Evolutionary conservation across 176 grass and related monocot species (phyloP).

Genomic region (Areca catechu): DNA sequence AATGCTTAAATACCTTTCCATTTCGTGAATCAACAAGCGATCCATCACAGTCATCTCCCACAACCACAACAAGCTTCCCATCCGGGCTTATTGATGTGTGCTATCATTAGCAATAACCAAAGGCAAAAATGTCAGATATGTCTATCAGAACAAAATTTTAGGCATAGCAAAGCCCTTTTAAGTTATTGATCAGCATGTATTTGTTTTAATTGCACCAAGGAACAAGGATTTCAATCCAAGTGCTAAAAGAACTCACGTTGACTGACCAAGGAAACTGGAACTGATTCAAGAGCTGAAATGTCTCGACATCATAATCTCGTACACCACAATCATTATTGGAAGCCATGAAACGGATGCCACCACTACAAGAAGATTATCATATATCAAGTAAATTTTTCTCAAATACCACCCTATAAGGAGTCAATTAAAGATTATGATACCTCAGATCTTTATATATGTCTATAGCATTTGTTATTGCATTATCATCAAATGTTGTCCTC

Average conservation of each 20-base stretch:
- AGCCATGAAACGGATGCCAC: slow-evolving; percentile 52
- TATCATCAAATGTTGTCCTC: slow-evolving; percentile 71
- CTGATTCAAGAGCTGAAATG: slow-evolving; percentile 70
- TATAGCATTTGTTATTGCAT: slow-evolving; percentile 90
- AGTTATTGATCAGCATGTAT: background rate
- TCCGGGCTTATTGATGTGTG: slow-evolving; percentile 80
- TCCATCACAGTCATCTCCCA: slow-evolving; percentile 56
- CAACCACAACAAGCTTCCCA: slow-evolving; percentile 47
- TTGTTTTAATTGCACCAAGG: too few species aligned
- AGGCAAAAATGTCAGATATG: slow-evolving; percentile 4
- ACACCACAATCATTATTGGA: slow-evolving; percentile 85
- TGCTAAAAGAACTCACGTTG: slow-evolving; percentile 46
- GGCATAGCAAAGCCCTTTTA: background rate
- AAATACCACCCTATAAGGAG: too few species aligned
- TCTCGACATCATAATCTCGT: slow-evolving; percentile 79
- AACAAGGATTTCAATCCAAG: too few species aligned
- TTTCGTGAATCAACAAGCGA: slow-evolving; percentile 68
- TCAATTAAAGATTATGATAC: slow-evolving; percentile 18
- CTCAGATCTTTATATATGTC: slow-evolving; percentile 65
- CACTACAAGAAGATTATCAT: slow-evolving; percentile 33
- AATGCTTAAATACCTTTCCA: slow-evolving; percentile 49
- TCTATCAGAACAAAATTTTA: background rate
- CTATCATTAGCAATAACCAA: slow-evolving; percentile 22
- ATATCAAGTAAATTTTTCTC: background rate
- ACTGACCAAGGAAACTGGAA: slow-evolving; percentile 78